Evolutionary conservation across 352 stramenopile species (phyloP), one percentile per base, ranked within the genome.

Genomic region (Thraustotheca clavata): DNA sequence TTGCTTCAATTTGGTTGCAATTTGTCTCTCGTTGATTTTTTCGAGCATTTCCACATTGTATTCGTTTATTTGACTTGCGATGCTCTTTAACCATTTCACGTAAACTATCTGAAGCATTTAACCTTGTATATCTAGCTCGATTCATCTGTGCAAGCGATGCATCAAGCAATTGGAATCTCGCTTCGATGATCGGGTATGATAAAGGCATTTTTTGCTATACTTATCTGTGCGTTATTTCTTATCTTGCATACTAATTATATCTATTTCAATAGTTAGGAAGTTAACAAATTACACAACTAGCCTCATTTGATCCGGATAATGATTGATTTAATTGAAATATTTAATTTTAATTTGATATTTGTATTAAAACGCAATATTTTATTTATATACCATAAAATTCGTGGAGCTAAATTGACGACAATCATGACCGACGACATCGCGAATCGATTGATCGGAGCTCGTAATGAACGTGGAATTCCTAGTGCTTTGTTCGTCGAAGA

Each of bases 381-480:
- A 3, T 20, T 52, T 14, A 24, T 43, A 20, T 20, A 20, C n/a
- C 43, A 52, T 35, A 52, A 18, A 9, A 14, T 14, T 14, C 11
- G 22, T 29, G 14, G 14, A 12, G 43, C 6, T 29, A 14, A 14
- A 43, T 16, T 18, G 16, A 40, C 38, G 18, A 65, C 39, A 33
- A 46, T 46, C n/a, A 46, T 32, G 24, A 14, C 8, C 7, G 27
- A 16, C 38, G 39, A 65, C 59, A 82, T 93, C 60, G 71, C 80
- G 33, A 80, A 86, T 59, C 47, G 57, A 67, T 89, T 94, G 71
- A 79, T 90, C 68, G 84, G 82, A 34, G 80, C 87, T 48, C 82
- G 84, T 52, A 94, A 94, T 61, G 60, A 77, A 54, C 82, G 84
- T 31, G 83, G 84, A 57, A 94, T 94, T 68, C 84, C 84, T 7